Evolutionary conservation across 257 asterid genomes (phyloP), one percentile per base, ranked within the genome.

Genomic region (Penstemon newberryi): DNA sequence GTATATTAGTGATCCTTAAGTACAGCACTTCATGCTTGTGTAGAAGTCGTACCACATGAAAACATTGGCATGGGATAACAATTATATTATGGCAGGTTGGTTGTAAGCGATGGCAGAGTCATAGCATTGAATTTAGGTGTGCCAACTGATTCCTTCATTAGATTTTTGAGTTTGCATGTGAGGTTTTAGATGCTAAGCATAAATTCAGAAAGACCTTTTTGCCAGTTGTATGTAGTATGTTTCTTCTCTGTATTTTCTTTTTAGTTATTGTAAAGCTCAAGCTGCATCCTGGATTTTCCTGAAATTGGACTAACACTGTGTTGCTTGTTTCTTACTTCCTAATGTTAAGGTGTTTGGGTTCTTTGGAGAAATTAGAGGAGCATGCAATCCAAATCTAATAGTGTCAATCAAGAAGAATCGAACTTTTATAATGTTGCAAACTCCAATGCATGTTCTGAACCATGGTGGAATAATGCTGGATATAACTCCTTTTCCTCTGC

Each of bases 301-400:
- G 3, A 25, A 10, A n/a, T 33, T 53, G 50, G 49, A 49, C 76
- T 64, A 50, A 65, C 50, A 46, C 52, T 59, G 36, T 60, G 52
- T 65, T 68, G 66, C 67, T 70, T 56, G 47, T 46, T n/a, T 60
- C 33, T 60, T 40, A 60, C 46, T 66, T 70, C 54, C 49, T 45
- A 45, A 19, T 63, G 68, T 64, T 69, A 65, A 77, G 79, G 78
- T 63, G 58, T 41, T 41, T 38, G 63, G 69, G 60, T 42, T 77
- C 56, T 55, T 60, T 13, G 72, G 69, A 67, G 65, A 66, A 45
- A 62, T 49, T 70, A 70, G 52, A 47, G 70, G 67, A 88, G 75
- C 61, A 90, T 90, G 97, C 92, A 82, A 71, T 70, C 92, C 56
- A 82, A 80, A 77, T 46, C 89, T 45, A 79, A 78, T 72, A 75